Conservation (phyloP, 2,329 filamentous ascomycete species). For the Chaetoscypha palmicola region DNA sequence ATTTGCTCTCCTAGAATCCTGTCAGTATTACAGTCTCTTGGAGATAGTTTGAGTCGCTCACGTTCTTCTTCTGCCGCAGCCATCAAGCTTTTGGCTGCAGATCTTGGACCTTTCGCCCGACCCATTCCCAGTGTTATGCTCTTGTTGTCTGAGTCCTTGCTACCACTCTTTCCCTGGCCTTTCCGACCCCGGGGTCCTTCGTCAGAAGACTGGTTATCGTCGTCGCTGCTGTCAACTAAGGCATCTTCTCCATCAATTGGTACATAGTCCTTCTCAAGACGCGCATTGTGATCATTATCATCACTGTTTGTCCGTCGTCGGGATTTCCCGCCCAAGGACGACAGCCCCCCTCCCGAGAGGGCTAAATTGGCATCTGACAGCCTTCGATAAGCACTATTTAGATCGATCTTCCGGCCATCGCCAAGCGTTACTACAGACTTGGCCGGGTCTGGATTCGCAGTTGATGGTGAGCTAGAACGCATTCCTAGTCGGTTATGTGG, state of each 20-base stretch:
- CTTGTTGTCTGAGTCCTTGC: constrained; percentile 26
- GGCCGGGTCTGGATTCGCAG: constrained; percentile 13
- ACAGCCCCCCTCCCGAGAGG: constrained; percentile 55
- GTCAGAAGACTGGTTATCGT: constrained; percentile 46
- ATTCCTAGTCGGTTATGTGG: constrained; percentile 26
- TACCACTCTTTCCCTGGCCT: constrained; percentile 34
- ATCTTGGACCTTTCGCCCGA: constrained; percentile 34
- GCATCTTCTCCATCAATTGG: constrained; percentile 23
- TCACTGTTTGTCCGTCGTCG: constrained; percentile 22
- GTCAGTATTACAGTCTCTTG: constrained; percentile 1
- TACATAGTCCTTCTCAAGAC: constrained; percentile 28
- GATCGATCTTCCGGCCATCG: constrained; percentile 56
- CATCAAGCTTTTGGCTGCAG: constrained; percentile 51
- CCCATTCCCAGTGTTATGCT: constrained; percentile 31
- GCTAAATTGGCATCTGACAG: constrained; percentile 66
- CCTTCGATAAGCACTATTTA: constrained; percentile 61
- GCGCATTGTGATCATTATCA: constrained; percentile 10
- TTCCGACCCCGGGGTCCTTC: constrained; percentile 62
- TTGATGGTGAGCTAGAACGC: constrained; percentile 27
- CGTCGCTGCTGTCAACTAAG: constrained; percentile 29
- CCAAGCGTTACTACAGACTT: constrained; percentile 42
- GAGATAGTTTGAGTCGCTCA: constrained; percentile 37
- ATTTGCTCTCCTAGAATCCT: constrained; percentile 18
- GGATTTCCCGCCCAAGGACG: constrained; percentile 33
- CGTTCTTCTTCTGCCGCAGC: constrained; percentile 74